Evolutionary conservation across 2,329 filamentous ascomycete species (phyloP).

Genomic region (Fusarium sp.): DNA sequence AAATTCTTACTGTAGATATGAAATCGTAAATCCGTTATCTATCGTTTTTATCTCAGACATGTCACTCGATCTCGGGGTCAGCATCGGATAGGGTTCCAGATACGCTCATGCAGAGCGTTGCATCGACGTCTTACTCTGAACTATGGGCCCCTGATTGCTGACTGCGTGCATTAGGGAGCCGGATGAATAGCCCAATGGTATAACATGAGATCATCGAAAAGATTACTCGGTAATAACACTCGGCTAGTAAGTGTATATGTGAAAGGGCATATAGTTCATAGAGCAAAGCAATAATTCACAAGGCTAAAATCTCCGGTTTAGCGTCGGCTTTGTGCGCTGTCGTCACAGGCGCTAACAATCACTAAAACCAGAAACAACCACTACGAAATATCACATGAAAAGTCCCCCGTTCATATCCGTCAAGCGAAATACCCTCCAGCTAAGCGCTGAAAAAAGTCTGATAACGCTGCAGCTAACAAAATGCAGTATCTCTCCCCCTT

Average conservation of each 20-base stretch:
- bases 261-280: slow-evolving; percentile 1
- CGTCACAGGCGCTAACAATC: neutral
- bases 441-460: slow-evolving; percentile 7
- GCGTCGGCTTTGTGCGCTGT: neutral
- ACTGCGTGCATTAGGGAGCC: neutral
- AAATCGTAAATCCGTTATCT: neutral
- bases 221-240: neutral
- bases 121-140: neutral
- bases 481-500: neutral
- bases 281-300: neutral
- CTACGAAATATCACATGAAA: neutral
- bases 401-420: neutral
- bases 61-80: neutral
- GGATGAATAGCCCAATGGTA: neutral
- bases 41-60: neutral
- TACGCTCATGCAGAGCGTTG: slow-evolving; percentile 5
- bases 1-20: slow-evolving; percentile 2
- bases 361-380: neutral
- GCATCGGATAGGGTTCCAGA: slow-evolving; percentile 2
- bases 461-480: slow-evolving; percentile 17
- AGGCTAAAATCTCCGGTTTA: slow-evolving; percentile 2
- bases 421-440: neutral
- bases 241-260: neutral
- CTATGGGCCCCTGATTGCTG: neutral
- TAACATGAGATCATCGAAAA: neutral